Evolutionary conservation across 768 basidiomycete species (phyloP), one percentile per base, ranked within the genome.

Genomic region (Hypsizygus marmoreus): DNA sequence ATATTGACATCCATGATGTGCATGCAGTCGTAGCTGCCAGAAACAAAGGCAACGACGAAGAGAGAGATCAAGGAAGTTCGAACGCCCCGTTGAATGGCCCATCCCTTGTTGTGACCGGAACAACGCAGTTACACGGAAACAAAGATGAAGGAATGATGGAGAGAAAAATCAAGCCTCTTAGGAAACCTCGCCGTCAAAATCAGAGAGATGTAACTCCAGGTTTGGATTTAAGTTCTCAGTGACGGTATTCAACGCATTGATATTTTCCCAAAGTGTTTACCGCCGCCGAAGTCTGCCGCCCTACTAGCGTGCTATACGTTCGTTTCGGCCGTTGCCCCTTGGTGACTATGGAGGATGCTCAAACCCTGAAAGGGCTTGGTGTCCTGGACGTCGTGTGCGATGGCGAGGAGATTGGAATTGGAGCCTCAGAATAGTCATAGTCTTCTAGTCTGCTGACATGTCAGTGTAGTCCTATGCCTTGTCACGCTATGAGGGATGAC

Each of bases 251-350:
- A n/a, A n/a, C n/a, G n/a, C n/a, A n/a, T n/a, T n/a, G n/a, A n/a
- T n/a, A n/a, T 26, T 36, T 26, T 17, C 14, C 43, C 7, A 37
- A n/a, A n/a, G n/a, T 28, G 26, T 19, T 40, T 6, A 24, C 70
- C 12, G 67, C 64, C 54, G 60, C 65, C 44, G 73, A 72, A 49
- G 61, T 68, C 34, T 59, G 59, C 45, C 54, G 48, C 12, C 67
- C 68, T 8, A 66, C 65, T 5, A 49, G 55, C 33, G 71, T 80
- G 38, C 59, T 62, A 40, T 77, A 70, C 43, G 49, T 79, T 20
- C 70, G 74, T 33, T 58, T 79, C 22, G 68, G 69, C 32, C 63
- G 70, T 41, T 77, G 75, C 50, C 57, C 56, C 11, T 56, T 66
- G 47, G 66, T 79, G 41, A 55, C 55, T 36, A 50, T 68, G 49